Conservation (phyloP, 345 rosid genomes). For the Aquilaria malaccensis region DNA sequence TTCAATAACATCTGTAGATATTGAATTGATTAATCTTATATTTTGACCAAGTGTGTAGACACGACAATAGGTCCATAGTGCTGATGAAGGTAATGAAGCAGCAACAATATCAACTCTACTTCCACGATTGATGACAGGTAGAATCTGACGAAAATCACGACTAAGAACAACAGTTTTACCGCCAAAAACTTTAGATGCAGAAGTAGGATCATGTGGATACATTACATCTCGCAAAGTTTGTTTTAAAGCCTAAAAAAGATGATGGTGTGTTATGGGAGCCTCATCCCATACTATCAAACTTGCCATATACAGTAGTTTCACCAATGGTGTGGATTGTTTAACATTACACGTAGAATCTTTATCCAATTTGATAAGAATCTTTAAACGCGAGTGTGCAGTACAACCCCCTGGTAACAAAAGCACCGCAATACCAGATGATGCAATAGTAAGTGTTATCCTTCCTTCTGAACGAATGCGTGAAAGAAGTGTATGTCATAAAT, state of each 20-base stretch:
- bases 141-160: too few relatives aligned
- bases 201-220: background rate
- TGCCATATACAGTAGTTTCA: background rate
- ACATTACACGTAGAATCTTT: background rate
- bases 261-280: background rate
- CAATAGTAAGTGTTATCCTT: background rate
- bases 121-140: too few relatives aligned
- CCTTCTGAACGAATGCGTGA: background rate
- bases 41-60: too few relatives aligned
- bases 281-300: background rate
- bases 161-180: background rate
- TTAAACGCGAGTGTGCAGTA: too few relatives aligned
- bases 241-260: background rate
- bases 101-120: too few relatives aligned
- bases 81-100: too few relatives aligned
- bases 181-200: background rate
- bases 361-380: background rate
- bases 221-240: background rate
- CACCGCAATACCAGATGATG: background rate
- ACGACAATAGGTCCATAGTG: too few relatives aligned
- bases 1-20: too few relatives aligned
- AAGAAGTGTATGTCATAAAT: background rate
- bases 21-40: too few relatives aligned
- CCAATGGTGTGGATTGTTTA: background rate
- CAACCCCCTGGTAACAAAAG: background rate